phyloP scores from a whole-genome alignment of 2,329 filamentous ascomycete species.

The Paraphaeosphaeria sporulosa region DNA sequence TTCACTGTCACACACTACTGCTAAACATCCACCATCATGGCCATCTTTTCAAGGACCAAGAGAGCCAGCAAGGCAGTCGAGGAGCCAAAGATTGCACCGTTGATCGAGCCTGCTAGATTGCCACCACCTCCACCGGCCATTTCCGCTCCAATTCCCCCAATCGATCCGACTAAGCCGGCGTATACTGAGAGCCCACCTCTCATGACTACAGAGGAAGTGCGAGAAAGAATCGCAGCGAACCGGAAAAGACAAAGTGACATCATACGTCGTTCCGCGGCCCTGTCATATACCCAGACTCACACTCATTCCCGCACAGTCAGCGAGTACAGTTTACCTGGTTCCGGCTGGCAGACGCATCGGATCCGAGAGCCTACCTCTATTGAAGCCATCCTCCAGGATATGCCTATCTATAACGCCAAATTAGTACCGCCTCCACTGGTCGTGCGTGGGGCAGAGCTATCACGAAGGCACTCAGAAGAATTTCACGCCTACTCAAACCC shows the following conservation, averaged over 20 bases:
- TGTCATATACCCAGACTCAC: conserved; percentile 14
- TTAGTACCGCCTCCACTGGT: conserved; percentile 16
- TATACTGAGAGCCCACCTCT: conserved; percentile 23
- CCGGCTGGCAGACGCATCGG: conserved; percentile 16
- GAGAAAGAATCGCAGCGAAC: conserved; percentile 27
- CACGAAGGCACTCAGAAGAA: conserved; percentile 1
- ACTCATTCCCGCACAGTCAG: conserved; percentile 16
- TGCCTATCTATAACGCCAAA: conserved; percentile 6
- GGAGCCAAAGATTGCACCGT: conserved; percentile 31
- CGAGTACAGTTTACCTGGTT: conserved; percentile 17
- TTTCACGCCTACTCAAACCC: conserved; percentile 23
- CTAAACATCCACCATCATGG: conserved; percentile 28
- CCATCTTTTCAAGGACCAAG: conserved; percentile 42
- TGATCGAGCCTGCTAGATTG: conserved; percentile 14
- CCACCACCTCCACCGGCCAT: background rate
- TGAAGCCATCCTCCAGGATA: conserved; percentile 34
- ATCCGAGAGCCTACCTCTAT: conserved; percentile 30
- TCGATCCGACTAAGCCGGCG: conserved; percentile 36
- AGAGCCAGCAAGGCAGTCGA: conserved; percentile 38
- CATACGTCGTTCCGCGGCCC: conserved; percentile 13
- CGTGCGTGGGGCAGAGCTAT: background rate
- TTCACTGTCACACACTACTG: background rate
- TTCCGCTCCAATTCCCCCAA: background rate
- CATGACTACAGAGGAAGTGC: conserved; percentile 25
- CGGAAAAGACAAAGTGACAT: conserved; percentile 22